A percentile compares a stretch with the other conserved stretches of the same genome.
Evolutionary conservation across 805 yeast species (phyloP).

Genomic region (Yarrowia sp.): DNA sequence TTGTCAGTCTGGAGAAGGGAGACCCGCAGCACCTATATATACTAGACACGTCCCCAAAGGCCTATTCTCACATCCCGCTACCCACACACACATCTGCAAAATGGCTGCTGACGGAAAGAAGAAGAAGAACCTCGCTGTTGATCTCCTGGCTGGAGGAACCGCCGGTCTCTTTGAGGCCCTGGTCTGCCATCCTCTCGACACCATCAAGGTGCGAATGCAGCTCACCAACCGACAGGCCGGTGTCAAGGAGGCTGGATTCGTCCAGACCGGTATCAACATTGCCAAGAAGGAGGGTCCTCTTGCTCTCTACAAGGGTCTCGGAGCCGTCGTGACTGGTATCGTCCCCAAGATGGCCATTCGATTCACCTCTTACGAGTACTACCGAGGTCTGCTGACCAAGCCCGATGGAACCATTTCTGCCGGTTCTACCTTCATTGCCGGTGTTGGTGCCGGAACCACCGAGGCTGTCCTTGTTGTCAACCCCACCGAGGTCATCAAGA

Average conservation of each 20-base stretch:
- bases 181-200: conserved; percentile 96
- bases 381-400: conserved; percentile 65
- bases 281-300: conserved; percentile 76
- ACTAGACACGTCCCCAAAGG: neutral
- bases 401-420: conserved; percentile 62
- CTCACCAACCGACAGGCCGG: conserved; percentile 49
- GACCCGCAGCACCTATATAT: neutral
- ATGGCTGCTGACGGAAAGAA: conserved; percentile 31
- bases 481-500: conserved; percentile 97
- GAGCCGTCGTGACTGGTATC: conserved; percentile 95
- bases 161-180: conserved; percentile 98
- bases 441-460: conserved; percentile 96
- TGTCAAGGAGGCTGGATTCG: conserved; percentile 76
- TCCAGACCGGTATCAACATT: conserved; percentile 75
- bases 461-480: conserved; percentile 94
- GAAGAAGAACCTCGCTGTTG: conserved; percentile 36
- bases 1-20: conserved; percentile 21
- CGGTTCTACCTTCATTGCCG: conserved; percentile 77
- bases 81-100: neutral
- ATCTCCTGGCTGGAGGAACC: conserved; percentile 82
- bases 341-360: conserved; percentile 98
- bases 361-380: conserved; percentile 89
- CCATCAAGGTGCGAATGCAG: conserved; percentile 97
- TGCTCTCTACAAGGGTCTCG: conserved; percentile 91
- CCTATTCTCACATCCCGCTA: too few relatives aligned